Evolutionary conservation across 2,329 filamentous ascomycete species (phyloP).

Genomic region (Calonectria hawksworthii): DNA sequence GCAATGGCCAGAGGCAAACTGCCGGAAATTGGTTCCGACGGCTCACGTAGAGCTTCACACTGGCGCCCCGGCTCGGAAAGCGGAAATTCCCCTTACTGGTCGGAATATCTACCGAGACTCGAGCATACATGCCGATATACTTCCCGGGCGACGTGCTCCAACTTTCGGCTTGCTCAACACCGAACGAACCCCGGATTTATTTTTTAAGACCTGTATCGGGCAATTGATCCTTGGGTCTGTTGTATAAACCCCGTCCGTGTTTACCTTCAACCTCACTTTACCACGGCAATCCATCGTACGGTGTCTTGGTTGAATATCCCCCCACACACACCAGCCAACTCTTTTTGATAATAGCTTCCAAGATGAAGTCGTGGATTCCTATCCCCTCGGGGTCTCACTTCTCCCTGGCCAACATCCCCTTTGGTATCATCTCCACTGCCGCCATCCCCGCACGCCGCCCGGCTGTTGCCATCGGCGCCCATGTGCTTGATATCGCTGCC

Average conservation of each 20-base stretch:
- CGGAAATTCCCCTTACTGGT: constrained; percentile 19
- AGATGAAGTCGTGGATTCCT: constrained; percentile 38
- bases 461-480: constrained; percentile 79
- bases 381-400: constrained; percentile 48
- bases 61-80: constrained; percentile 15
- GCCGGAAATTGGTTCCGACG: constrained; percentile 21
- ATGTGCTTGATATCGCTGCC: constrained; percentile 76
- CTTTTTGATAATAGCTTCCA: background rate
- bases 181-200: background rate
- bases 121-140: constrained; percentile 16
- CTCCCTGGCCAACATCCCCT: constrained; percentile 82
- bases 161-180: background rate
- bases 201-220: constrained; percentile 11
- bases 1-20: background rate
- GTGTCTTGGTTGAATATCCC: background rate
- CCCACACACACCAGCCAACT: background rate
- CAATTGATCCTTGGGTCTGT: constrained; percentile 7
- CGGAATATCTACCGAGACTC: constrained; percentile 16
- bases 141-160: background rate
- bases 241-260: constrained; percentile 13
- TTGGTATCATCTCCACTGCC: constrained; percentile 81
- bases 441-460: constrained; percentile 69
- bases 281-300: constrained; percentile 7
- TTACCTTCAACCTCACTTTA: background rate
- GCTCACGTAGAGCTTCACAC: background rate